phyloP scores from a whole-genome alignment of 805 yeast genomes.

The Schwanniomyces polymorphus region DNA sequence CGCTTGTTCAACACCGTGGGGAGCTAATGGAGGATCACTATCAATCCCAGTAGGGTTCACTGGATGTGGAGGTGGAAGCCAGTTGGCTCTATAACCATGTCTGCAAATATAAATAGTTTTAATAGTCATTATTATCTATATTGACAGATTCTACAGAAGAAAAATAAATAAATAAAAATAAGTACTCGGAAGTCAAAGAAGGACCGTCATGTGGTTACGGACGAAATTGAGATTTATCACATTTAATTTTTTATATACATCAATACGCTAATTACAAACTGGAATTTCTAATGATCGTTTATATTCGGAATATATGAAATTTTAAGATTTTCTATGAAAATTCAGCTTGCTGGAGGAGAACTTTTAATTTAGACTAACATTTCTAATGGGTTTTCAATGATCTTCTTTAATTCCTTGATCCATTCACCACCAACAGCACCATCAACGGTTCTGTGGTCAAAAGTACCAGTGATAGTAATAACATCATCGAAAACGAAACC shows the following conservation, averaged over 20 bases:
- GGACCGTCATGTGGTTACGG: not conserved
- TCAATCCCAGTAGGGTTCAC: conserved; percentile 86
- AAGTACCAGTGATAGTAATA: conserved; percentile 91
- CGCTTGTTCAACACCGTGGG: conserved; percentile 88
- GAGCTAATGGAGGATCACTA: conserved; percentile 85
- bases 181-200: not conserved
- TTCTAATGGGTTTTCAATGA: conserved; percentile 95
- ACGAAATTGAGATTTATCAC: not conserved
- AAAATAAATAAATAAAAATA: not conserved
- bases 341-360: not conserved
- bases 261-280: not conserved
- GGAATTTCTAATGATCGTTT: not conserved
- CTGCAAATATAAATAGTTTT: conserved; percentile 69
- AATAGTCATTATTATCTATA: conserved; percentile 26
- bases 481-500: conserved; percentile 93
- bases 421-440: conserved; percentile 98
- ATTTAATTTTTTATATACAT: not conserved
- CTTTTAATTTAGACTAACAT: conserved; percentile 61
- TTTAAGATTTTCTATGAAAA: conserved; percentile 1
- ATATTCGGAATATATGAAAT: conserved; percentile 1
- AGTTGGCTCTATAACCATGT: conserved; percentile 90
- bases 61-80: conserved; percentile 74
- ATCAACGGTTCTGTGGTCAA: conserved; percentile 96
- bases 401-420: conserved; percentile 87
- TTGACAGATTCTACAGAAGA: not conserved